phyloP scores from a whole-genome alignment of 768 basidiomycete species.

The Calocera cornea region DNA sequence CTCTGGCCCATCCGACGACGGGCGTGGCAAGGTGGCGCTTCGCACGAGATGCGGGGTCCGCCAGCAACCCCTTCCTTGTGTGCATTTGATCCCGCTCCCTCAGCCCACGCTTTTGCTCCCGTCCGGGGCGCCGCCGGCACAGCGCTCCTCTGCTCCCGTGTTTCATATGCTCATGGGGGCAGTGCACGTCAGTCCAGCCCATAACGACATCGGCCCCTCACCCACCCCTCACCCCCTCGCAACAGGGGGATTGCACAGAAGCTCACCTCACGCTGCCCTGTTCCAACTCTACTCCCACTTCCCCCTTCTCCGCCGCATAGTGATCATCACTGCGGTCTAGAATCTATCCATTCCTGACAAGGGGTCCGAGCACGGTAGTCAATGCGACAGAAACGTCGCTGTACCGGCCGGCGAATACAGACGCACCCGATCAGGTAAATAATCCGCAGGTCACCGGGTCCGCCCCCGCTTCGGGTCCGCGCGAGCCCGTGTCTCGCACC shows the following conservation, averaged over 20 bases:
- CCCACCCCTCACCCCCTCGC: not conserved
- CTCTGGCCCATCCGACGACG: too few relatives aligned
- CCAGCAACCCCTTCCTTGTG: not conserved
- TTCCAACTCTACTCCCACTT: not conserved
- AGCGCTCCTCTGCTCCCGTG: not conserved
- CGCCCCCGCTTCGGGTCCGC: not conserved
- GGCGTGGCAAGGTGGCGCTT: not conserved
- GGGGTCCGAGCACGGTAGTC: not conserved
- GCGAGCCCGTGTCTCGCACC: not conserved
- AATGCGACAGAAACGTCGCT: not conserved
- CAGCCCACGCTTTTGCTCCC: not conserved
- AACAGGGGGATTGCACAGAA: not conserved
- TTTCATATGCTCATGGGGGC: not conserved
- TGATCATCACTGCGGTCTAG: not conserved
- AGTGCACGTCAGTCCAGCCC: not conserved
- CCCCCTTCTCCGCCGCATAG: not conserved
- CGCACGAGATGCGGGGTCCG: not conserved
- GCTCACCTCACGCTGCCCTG: not conserved
- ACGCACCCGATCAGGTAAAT: not conserved
- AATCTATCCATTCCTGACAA: not conserved
- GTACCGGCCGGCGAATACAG: not conserved
- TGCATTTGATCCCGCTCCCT: not conserved
- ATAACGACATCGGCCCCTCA: not conserved
- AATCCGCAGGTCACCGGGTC: slow-evolving; percentile 3
- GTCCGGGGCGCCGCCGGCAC: slow-evolving; percentile 4